Base-by-base conservation (phyloP, 2,329 filamentous ascomycete species). In the Fusarium sp. region DNA sequence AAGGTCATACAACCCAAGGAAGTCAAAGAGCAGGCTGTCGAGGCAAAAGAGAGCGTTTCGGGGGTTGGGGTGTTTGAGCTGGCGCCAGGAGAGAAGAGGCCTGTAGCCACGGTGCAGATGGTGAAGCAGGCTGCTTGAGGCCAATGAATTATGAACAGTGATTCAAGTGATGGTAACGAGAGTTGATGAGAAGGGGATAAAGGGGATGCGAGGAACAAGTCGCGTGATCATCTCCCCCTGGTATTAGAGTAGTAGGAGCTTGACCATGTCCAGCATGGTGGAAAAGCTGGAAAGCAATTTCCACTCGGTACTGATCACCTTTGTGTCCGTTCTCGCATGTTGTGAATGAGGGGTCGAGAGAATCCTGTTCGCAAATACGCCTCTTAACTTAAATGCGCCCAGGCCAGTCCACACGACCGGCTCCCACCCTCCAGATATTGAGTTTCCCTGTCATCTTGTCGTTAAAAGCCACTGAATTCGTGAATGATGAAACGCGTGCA, bases 11-110 rank as follows among this genome's bases (percentile, higher is more conserved):
- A 69, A 5, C 61, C 74, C 0, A 69, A 75, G 10, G 31, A 20
- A 58, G 58, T 41, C 16, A 67, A 76, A 9, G 57, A 77, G n/a
- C 75, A 45, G 20, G 20, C 20, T 16, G 4, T 45, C 13, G 13
- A 24, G 20, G 41, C 41, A 13, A 45, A 45, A 16, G 41, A 45
- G 41, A 45, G 77, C 18, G 72, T 79, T 0, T 80, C 78, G 0
- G 78, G 78, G 0, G 77, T 79, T 1, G 80, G 80, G 0, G 78
- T 81, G 1, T 81, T 81, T 65, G 79, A 81, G 63, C 41, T 81
- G 14, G 72, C 78, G 10, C 80, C 79, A 0, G 76, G 76, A 16
- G 79, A 81, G 63, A 72, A 37, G 22, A 56, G 22, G 68, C 48
- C 22, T 5, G 16, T 33, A 18, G 33, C 41, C 6, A 48, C 6